Conservation (phyloP, 805 yeast genomes). For the Zygosaccharomyces lentus region DNA sequence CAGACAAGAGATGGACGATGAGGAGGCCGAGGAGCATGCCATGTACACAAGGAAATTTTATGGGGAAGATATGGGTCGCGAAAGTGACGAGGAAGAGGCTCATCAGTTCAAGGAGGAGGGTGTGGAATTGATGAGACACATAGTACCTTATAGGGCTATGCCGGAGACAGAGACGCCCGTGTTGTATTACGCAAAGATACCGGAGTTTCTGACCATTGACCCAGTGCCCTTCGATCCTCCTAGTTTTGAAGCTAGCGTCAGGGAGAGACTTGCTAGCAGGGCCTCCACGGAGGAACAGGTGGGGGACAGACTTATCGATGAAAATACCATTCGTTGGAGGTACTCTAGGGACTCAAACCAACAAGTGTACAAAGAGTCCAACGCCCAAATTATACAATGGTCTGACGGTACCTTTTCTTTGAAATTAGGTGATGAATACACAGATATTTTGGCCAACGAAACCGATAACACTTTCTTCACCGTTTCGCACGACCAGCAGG, state of each 20-base stretch:
- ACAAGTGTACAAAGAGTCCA: conserved; percentile 72
- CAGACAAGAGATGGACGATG: conserved; percentile 29
- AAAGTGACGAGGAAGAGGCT: conserved; percentile 34
- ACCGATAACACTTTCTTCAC: conserved; percentile 69
- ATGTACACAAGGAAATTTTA: conserved; percentile 35
- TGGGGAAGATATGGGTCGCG: conserved; percentile 31
- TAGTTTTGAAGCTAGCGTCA: conserved; percentile 49
- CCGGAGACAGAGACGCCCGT: conserved; percentile 33
- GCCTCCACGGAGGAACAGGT: conserved; percentile 45
- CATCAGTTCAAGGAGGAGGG: conserved; percentile 36
- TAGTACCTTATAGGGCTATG: conserved; percentile 46
- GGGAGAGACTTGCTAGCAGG: conserved; percentile 33
- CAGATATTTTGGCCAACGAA: conserved; percentile 66
- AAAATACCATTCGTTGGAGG: conserved; percentile 92
- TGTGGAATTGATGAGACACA: conserved; percentile 39
- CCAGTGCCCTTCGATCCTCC: conserved; percentile 85
- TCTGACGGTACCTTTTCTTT: conserved; percentile 85
- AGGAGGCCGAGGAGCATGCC: conserved; percentile 36
- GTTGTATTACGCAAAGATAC: conserved; percentile 58
- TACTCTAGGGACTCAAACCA: conserved; percentile 75
- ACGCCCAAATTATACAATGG: conserved; percentile 90
- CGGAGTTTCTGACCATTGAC: conserved; percentile 77
- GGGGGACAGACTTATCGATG: conserved; percentile 64
- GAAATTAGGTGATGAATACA: conserved; percentile 81
- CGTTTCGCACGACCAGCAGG: conserved; percentile 64